Percentiles rank a stretch among this genome's conserved stretches.
Conservation (phyloP, 257 asterid species). For the Nicotiana attenuata region DNA sequence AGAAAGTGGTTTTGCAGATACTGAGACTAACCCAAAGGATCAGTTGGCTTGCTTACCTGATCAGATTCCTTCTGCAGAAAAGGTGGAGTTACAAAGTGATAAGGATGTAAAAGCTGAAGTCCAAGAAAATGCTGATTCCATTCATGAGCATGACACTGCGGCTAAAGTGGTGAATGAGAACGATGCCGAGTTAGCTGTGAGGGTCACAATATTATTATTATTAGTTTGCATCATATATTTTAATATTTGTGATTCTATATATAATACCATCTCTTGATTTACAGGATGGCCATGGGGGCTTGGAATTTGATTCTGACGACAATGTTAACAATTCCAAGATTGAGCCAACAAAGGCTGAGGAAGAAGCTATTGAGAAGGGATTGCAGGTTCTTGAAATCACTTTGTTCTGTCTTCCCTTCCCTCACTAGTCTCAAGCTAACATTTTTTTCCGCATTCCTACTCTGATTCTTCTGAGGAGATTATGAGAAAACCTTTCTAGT, state of each 20-base stretch:
- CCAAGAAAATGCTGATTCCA: constrained; percentile 32
- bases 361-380: constrained; percentile 86
- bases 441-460: background rate
- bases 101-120: constrained; percentile 57
- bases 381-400: constrained; percentile 57
- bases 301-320: constrained; percentile 75
- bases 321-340: constrained; percentile 55
- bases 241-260: background rate
- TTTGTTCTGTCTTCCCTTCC: background rate
- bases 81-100: constrained; percentile 49
- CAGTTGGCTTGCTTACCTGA: constrained; percentile 59
- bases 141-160: constrained; percentile 23
- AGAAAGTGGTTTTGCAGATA: constrained; percentile 28
- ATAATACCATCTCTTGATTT: constrained; percentile 7
- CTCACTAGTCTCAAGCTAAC: background rate
- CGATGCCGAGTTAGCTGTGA: constrained; percentile 58
- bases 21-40: constrained; percentile 30
- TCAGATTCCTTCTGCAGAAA: constrained; percentile 58
- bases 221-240: background rate
- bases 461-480: background rate
- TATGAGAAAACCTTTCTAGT: background rate
- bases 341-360: constrained; percentile 91
- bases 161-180: constrained; percentile 39
- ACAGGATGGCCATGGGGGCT: constrained; percentile 59
- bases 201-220: constrained; percentile 9